Evolutionary conservation across 2,329 filamentous ascomycete genomes (phyloP).

Genomic region (Aspergillus sp.): DNA sequence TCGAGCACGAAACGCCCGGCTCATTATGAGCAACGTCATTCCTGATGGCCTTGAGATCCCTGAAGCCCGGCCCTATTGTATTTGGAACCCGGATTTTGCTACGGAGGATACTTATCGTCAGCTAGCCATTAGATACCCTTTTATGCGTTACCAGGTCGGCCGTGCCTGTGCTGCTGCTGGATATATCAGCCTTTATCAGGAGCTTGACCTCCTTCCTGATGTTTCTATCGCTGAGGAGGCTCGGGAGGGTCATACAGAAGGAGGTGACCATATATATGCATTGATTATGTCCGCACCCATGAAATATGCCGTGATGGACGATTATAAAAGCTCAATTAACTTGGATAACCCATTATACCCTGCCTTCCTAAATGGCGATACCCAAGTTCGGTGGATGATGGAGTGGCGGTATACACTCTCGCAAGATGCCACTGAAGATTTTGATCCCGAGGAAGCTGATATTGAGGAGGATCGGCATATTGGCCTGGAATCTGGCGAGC

Average conservation of each 20-base stretch:
- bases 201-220: too few relatives aligned
- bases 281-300: constrained; percentile 13
- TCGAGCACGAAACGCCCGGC: not conserved
- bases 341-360: constrained; percentile 8
- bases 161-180: too few relatives aligned
- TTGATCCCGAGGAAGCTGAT: not conserved
- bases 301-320: constrained; percentile 18
- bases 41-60: not conserved
- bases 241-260: not conserved
- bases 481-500: not conserved
- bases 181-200: too few relatives aligned
- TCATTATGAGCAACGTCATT: not conserved
- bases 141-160: too few relatives aligned
- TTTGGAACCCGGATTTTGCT: constrained; percentile 39
- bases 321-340: constrained; percentile 15
- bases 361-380: constrained; percentile 19
- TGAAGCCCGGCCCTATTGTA: constrained; percentile 38
- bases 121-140: too few relatives aligned
- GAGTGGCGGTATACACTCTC: not conserved
- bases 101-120: too few relatives aligned
- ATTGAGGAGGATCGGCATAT: not conserved
- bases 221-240: constrained; percentile 9
- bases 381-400: constrained; percentile 17
- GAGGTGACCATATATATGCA: constrained; percentile 13
- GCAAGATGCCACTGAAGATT: not conserved